These are phyloP conservation scores for Eutrema heterophyllum DNA, from an alignment of 345 rosid genomes.

Conservation along the genomic window DNA sequence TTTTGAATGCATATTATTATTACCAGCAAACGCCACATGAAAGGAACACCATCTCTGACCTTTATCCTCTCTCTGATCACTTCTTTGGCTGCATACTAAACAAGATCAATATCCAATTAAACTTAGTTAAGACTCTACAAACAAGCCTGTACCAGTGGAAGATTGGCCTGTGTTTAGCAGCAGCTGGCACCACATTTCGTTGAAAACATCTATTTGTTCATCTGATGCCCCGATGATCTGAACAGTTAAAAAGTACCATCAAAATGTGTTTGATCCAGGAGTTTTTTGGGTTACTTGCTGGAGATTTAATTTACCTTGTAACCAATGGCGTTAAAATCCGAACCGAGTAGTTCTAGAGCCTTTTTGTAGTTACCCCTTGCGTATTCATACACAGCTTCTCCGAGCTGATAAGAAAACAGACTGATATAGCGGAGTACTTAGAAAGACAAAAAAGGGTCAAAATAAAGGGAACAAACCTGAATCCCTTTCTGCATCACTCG, in stretches of 20 bases:
- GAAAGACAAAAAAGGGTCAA: not conserved
- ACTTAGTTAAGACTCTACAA: not conserved
- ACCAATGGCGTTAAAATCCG: slow-evolving; percentile 55
- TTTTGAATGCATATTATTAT: not conserved
- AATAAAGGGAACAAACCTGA: slow-evolving; percentile 46
- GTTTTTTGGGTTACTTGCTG: not conserved
- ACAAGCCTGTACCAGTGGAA: slow-evolving; percentile 44
- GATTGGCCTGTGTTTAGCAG: slow-evolving; percentile 59
- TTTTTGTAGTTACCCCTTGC: slow-evolving; percentile 49
- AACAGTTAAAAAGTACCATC: not conserved
- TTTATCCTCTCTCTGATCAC: slow-evolving; percentile 50
- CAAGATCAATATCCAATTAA: not conserved
- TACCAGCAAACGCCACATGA: slow-evolving; percentile 86
- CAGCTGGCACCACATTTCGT: slow-evolving; percentile 68
- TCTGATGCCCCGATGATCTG: slow-evolving; percentile 85
- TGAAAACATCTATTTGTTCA: slow-evolving; percentile 89
- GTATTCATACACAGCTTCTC: slow-evolving; percentile 62
- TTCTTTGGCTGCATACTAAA: slow-evolving; percentile 45
- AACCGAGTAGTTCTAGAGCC: slow-evolving; percentile 59
- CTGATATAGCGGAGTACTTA: not conserved
- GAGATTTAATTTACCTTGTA: slow-evolving; percentile 52
- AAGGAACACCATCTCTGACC: slow-evolving; percentile 67
- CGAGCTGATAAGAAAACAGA: slow-evolving; percentile 45
- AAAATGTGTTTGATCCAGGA: not conserved
- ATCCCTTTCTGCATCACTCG: slow-evolving; percentile 60